Evolutionary conservation across 2,329 filamentous ascomycete genomes (phyloP).

Genomic region (Cladorrhinum sp.): DNA sequence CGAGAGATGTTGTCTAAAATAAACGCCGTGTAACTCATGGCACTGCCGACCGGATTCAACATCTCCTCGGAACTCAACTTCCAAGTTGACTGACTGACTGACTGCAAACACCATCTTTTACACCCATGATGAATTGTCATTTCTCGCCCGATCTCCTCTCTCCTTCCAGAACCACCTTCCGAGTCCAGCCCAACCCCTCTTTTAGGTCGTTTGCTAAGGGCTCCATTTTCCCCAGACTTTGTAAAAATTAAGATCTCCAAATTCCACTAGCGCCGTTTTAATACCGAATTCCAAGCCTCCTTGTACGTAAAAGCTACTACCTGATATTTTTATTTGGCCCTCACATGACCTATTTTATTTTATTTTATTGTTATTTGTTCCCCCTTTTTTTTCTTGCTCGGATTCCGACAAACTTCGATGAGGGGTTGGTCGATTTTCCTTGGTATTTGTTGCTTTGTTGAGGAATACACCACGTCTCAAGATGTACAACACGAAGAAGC

Average conservation of each 20-base stretch:
- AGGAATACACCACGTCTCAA: too few species aligned
- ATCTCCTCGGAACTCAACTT: not conserved
- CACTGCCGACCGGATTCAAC: not conserved
- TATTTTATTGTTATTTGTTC: not conserved
- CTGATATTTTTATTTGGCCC: slow-evolving; percentile 9
- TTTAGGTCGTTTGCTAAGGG: not conserved
- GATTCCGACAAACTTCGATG: too few species aligned
- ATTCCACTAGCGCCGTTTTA: slow-evolving; percentile 1
- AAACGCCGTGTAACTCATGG: not conserved
- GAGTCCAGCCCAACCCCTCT: not conserved
- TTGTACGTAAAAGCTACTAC: slow-evolving; percentile 3
- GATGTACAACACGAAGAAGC: too few species aligned
- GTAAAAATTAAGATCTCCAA: not conserved
- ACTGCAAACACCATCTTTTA: not conserved
- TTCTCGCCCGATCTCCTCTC: not conserved
- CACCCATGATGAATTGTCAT: not conserved
- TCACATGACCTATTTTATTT: slow-evolving; percentile 16
- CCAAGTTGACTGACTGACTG: not conserved
- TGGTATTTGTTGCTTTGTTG: too few species aligned
- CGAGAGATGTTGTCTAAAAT: not conserved
- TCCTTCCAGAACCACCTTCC: not conserved
- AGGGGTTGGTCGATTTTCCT: too few species aligned
- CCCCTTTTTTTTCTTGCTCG: not conserved
- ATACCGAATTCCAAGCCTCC: not conserved
- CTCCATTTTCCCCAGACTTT: slow-evolving; percentile 7